Conservation (phyloP, 441 rosid genomes). For the Pelargonium cotyledonis region DNA sequence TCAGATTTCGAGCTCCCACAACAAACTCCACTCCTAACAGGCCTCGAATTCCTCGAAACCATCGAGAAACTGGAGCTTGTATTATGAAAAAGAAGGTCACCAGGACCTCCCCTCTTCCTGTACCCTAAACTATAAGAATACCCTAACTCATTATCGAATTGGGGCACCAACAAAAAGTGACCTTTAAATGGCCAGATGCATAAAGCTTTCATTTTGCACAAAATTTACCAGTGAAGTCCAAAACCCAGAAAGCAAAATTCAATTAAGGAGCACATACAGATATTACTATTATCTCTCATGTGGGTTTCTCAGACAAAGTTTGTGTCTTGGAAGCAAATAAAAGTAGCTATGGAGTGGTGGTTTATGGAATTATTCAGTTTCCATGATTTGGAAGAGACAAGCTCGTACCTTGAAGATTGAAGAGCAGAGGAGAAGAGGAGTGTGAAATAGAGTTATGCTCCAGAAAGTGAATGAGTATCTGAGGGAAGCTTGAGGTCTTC, state of each 20-base stretch:
- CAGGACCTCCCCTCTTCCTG: neutral
- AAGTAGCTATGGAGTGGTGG: neutral
- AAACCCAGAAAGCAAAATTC: conserved; percentile 21
- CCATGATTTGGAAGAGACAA: neutral
- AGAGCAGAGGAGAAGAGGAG: neutral
- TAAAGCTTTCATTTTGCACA: conserved; percentile 57
- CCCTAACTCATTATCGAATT: conserved; percentile 31
- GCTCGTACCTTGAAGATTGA: conserved; percentile 20
- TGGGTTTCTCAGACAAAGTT: neutral
- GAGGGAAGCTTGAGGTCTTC: neutral
- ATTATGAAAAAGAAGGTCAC: conserved; percentile 22
- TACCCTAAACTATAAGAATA: conserved; percentile 10
- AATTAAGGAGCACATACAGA: conserved; percentile 17
- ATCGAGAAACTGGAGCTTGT: conserved; percentile 25
- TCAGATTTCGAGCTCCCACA: conserved; percentile 23
- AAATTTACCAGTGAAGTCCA: conserved; percentile 8
- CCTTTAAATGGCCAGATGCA: conserved; percentile 39
- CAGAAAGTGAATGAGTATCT: neutral
- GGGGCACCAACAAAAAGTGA: conserved; percentile 43
- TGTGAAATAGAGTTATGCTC: neutral
- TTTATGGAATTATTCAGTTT: neutral
- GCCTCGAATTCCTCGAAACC: conserved; percentile 28
- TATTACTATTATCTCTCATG: conserved; percentile 14
- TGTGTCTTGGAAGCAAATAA: neutral
- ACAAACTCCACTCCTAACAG: conserved; percentile 21